Evolutionary conservation across 2,329 filamentous ascomycete genomes (phyloP), one percentile per base, ranked within the genome.

Genomic region (Colletotrichum trifolii): DNA sequence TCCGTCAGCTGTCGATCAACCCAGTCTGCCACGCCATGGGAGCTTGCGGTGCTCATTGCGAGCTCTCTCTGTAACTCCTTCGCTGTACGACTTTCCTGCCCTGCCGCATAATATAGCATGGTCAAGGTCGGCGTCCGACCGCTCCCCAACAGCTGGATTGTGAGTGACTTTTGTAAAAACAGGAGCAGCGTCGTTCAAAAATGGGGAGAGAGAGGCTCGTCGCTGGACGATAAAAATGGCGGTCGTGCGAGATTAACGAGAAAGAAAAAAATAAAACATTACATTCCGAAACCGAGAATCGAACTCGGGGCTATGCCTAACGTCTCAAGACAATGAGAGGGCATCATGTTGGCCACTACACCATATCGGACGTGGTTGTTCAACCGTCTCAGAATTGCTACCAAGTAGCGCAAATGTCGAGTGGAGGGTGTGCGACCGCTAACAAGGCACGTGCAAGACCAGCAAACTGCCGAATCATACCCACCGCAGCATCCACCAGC

Each of bases 321-420:
- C 61, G 49, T 60, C 55, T 40, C 61, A 40, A 1, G 0, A 0
- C 10, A 1, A 36, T 60, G 61, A 64, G 61, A 64, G 61, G 56
- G 61, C 56, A 64, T 64, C 61, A 60, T 60, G 56, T 64, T 64
- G 56, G 56, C 56, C 61, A 64, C 61, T 64, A 64, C 61, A 64
- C 61, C 61, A 64, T 64, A 60, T 60, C 56, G 61, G 56, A 54
- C 35, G 5, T 40, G 13, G 2, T 12, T 40, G 6, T 2, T 4
- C 2, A 7, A 1, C 25, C 4, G 3, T 1, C n/a, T 46, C 6
- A 33, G 11, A 6, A 3, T 25, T 0, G 8, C 6, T 10, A 46
- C 7, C 10, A 33, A 46, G 15, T 25, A 40, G 38, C 38, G 38
- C 38, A 8, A 7, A 40, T 5, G 25, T 25, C 4, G 4, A 40